Evolutionary conservation across 1,284 basidiomycete genomes (phyloP).

Genomic region (Irpex rosettiformis): DNA sequence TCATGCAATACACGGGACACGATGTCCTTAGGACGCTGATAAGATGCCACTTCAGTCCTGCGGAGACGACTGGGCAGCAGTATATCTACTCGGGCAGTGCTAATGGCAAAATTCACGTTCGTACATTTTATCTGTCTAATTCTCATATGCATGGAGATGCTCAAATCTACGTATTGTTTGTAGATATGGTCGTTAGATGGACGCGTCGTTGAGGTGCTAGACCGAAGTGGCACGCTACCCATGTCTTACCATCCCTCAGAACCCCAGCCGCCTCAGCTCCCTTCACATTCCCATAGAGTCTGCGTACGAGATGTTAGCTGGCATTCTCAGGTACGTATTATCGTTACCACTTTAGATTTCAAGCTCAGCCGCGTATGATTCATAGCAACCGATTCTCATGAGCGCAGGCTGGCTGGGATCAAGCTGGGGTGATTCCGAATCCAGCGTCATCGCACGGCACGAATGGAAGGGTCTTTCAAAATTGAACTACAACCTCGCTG

Average conservation of each 20-base stretch:
- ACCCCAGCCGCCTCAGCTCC: conserved; percentile 37
- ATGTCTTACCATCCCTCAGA: conserved; percentile 66
- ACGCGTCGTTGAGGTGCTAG: conserved; percentile 76
- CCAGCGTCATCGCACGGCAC: conserved; percentile 82
- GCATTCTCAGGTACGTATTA: conserved; percentile 61
- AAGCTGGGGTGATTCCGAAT: conserved; percentile 35
- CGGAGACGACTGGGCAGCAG: conserved; percentile 85
- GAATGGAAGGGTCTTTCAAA: conserved; percentile 92
- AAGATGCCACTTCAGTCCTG: conserved; percentile 92
- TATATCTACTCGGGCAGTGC: conserved; percentile 94
- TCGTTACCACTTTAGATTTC: not conserved
- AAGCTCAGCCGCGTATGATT: not conserved
- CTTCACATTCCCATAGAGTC: conserved; percentile 29
- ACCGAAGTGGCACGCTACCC: conserved; percentile 75
- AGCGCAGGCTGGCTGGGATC: conserved; percentile 82
- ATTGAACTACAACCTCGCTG: conserved; percentile 63
- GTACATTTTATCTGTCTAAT: conserved; percentile 22
- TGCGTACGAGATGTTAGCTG: conserved; percentile 92
- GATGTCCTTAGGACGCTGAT: conserved; percentile 92
- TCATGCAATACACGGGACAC: conserved; percentile 96
- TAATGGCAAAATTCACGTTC: conserved; percentile 79
- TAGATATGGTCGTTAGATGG: conserved; percentile 97
- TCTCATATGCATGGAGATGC: not conserved
- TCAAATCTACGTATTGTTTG: conserved; percentile 9
- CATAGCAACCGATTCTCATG: conserved; percentile 84